Percentiles rank a stretch among this genome's conserved stretches.
These are phyloP conservation scores for Porphyrellus sp. DNA, from an alignment of 1,284 basidiomycete species.

Conservation along the genomic window DNA sequence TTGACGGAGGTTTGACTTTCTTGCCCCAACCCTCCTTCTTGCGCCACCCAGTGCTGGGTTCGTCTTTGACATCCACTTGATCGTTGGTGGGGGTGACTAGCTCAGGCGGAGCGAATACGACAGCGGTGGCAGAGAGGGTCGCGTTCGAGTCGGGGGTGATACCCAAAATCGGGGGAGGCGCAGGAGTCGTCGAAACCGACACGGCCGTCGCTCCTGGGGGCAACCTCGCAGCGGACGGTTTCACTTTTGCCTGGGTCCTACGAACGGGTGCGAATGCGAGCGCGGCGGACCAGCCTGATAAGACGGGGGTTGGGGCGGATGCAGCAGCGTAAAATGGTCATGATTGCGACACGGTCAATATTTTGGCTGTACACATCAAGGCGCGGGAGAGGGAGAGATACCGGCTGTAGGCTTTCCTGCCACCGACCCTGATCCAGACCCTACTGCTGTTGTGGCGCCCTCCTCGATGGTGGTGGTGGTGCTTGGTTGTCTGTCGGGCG, in stretches of 20 bases:
- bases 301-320: neutral
- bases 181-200: conserved; percentile 23
- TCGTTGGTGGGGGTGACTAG: conserved; percentile 41
- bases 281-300: conserved; percentile 78
- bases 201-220: conserved; percentile 56
- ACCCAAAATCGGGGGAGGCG: conserved; percentile 17
- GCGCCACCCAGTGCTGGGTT: conserved; percentile 23
- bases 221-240: conserved; percentile 47
- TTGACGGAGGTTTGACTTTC: conserved; percentile 84
- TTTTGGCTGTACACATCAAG: conserved; percentile 36
- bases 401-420: conserved; percentile 73
- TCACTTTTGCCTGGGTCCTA: conserved; percentile 54
- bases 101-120: conserved; percentile 68
- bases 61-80: conserved; percentile 25
- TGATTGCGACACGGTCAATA: conserved; percentile 39
- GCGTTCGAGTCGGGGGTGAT: conserved; percentile 17
- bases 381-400: conserved; percentile 54
- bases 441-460: conserved; percentile 20
- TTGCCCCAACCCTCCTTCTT: conserved; percentile 68
- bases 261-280: conserved; percentile 80
- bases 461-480: conserved; percentile 23
- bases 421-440: conserved; percentile 37
- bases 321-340: conserved; percentile 29
- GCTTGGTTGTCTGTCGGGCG: conserved; percentile 19
- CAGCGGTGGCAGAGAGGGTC: conserved; percentile 61